Evolutionary conservation across 169 alveolate genomes (phyloP).

Genomic region (Babesia bigemina): DNA sequence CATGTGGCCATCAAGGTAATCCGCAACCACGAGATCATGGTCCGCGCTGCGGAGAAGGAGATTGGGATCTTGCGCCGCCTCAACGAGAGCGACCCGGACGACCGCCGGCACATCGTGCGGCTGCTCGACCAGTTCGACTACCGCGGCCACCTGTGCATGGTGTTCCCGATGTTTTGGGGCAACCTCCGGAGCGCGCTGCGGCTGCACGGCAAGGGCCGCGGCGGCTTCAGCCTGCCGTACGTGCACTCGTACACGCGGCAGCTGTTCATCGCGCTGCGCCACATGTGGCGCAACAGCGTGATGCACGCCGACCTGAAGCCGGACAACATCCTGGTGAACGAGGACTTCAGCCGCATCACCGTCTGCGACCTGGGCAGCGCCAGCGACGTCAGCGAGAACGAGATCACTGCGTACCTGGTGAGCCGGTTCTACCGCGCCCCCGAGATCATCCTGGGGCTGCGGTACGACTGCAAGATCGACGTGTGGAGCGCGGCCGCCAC

Average conservation of each 20-base stretch:
- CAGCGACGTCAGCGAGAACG: conserved; percentile 86
- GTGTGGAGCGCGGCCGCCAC: conserved; percentile 97
- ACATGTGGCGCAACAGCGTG: conserved; percentile 76
- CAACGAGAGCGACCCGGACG: conserved; percentile 83
- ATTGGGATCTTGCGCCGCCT: conserved; percentile 78
- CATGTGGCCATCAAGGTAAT: conserved; percentile 86
- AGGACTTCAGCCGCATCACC: conserved; percentile 84
- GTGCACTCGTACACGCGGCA: conserved; percentile 83
- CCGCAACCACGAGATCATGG: conserved; percentile 89
- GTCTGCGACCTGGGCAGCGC: conserved; percentile 98
- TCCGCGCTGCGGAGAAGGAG: conserved; percentile 89
- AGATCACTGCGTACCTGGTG: conserved; percentile 90
- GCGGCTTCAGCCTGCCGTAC: conserved; percentile 77
- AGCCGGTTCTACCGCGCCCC: conserved; percentile 98
- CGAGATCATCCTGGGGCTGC: conserved; percentile 93
- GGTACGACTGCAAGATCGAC: conserved; percentile 90
- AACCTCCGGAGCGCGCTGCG: conserved; percentile 84
- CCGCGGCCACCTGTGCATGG: conserved; percentile 88
- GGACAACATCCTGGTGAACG: conserved; percentile 92
- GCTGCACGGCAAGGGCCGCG: conserved; percentile 81
- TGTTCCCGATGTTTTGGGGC: conserved; percentile 91
- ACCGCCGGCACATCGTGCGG: conserved; percentile 81
- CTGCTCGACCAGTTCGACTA: conserved; percentile 78
- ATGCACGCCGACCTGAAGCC: conserved; percentile 93
- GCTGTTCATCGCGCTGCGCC: conserved; percentile 83